These are phyloP conservation scores for Taphrina pruni DNA, from an alignment of 1,139 yeast species.

Conservation along the genomic window DNA sequence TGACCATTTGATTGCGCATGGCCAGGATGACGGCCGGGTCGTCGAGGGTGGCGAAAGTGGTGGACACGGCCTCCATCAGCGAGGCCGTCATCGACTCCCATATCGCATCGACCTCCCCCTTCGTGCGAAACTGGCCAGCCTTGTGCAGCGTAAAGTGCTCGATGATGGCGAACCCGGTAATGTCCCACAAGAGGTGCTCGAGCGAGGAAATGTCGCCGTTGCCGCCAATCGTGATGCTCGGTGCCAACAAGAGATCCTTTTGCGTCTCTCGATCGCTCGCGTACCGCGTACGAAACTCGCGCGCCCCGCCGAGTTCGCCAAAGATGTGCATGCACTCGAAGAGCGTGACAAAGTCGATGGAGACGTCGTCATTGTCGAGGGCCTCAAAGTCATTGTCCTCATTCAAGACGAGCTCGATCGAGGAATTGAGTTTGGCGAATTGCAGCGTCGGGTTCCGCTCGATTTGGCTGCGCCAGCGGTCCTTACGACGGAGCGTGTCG, in stretches of 20 bases:
- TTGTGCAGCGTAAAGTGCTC: slow-evolving; percentile 71
- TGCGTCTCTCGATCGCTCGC: slow-evolving; percentile 76
- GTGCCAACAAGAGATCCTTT: slow-evolving; percentile 74
- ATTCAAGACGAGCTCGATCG: slow-evolving; percentile 76
- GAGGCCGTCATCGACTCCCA: slow-evolving; percentile 68
- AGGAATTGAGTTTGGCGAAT: slow-evolving; percentile 77
- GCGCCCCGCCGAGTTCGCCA: slow-evolving; percentile 70
- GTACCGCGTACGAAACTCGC: slow-evolving; percentile 65
- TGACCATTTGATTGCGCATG: slow-evolving; percentile 68
- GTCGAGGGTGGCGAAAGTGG: slow-evolving; percentile 49
- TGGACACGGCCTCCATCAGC: slow-evolving; percentile 48
- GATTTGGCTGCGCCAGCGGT: slow-evolving; percentile 61
- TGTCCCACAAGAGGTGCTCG: slow-evolving; percentile 63
- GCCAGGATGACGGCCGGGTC: slow-evolving; percentile 55
- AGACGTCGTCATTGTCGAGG: slow-evolving; percentile 57
- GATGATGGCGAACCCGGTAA: slow-evolving; percentile 77
- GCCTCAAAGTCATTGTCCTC: slow-evolving; percentile 53
- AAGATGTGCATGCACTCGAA: slow-evolving; percentile 86
- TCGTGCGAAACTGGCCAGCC: slow-evolving; percentile 55
- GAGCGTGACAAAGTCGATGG: slow-evolving; percentile 68
- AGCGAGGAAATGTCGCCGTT: slow-evolving; percentile 51
- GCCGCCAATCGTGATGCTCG: slow-evolving; percentile 44
- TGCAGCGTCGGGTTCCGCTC: slow-evolving; percentile 57
- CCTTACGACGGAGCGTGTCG: slow-evolving; percentile 62
- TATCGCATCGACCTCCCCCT: slow-evolving; percentile 66